Percentiles rank a stretch among this genome's conserved stretches.
phyloP scores from a whole-genome alignment of 805 yeast species.

The Starmerella davenportii region DNA sequence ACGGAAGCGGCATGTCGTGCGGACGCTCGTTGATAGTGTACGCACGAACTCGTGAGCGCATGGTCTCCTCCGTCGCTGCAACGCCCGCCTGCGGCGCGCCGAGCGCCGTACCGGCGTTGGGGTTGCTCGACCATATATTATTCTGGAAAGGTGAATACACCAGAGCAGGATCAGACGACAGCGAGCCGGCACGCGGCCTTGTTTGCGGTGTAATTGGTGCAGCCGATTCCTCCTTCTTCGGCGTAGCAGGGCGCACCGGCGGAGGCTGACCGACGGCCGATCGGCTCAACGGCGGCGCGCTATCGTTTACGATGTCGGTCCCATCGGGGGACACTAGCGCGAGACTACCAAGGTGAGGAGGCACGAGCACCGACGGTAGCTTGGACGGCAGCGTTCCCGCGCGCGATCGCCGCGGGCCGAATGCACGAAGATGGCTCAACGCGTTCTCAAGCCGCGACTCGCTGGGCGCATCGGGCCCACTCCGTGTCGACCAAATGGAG shows the following conservation, averaged over 20 bases:
- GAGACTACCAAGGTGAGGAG: slow-evolving; percentile 20
- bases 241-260: too few relatives aligned
- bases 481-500: slow-evolving; percentile 1
- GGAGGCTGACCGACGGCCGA: slow-evolving; percentile 16
- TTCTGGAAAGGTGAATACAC: not conserved
- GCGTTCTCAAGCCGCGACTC: slow-evolving; percentile 1
- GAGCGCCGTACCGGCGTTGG: not conserved
- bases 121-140: not conserved
- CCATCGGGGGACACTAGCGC: slow-evolving; percentile 22
- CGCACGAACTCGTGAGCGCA: not conserved
- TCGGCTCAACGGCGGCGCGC: slow-evolving; percentile 18
- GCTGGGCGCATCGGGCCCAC: not conserved
- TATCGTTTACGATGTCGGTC: slow-evolving; percentile 8
- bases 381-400: slow-evolving; percentile 68
- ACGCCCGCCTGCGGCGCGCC: not conserved
- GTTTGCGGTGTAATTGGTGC: not conserved
- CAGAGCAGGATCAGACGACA: not conserved
- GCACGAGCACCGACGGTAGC: slow-evolving; percentile 20
- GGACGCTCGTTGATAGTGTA: not conserved
- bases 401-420: slow-evolving; percentile 34
- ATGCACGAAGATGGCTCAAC: slow-evolving; percentile 3
- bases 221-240: too few relatives aligned
- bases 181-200: not conserved
- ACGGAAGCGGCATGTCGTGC: not conserved
- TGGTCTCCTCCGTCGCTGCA: not conserved